Evolutionary conservation across 441 rosid species (phyloP).

Genomic region (Adansonia rubrostipa): DNA sequence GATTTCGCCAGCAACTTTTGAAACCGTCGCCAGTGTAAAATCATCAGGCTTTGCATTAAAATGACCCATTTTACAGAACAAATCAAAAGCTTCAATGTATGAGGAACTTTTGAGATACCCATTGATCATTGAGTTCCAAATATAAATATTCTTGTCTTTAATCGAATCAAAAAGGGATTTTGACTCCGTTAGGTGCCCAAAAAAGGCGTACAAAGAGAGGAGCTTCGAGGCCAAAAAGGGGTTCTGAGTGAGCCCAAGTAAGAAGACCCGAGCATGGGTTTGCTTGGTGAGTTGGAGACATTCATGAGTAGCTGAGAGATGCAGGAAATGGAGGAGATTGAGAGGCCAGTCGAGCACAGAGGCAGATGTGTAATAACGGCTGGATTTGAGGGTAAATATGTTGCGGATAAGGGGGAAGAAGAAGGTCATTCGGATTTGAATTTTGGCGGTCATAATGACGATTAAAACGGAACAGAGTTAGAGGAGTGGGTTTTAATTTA

Average conservation of each 20-base stretch:
- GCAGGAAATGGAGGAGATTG: constrained; percentile 46
- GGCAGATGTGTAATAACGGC: constrained; percentile 34
- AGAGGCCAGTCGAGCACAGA: constrained; percentile 22
- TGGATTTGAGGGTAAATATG: background rate
- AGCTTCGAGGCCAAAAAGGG: constrained; percentile 58
- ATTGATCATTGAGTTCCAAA: constrained; percentile 64
- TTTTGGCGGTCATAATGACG: constrained; percentile 18
- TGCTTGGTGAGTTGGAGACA: constrained; percentile 47
- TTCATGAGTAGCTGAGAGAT: constrained; percentile 37
- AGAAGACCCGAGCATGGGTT: constrained; percentile 52
- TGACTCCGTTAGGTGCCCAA: constrained; percentile 35
- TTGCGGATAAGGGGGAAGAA: constrained; percentile 22
- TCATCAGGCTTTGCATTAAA: constrained; percentile 48
- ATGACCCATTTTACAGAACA: constrained; percentile 45
- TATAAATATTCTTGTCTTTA: constrained; percentile 35
- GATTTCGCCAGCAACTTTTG: constrained; percentile 47
- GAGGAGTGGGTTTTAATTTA: no score
- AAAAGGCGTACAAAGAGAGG: constrained; percentile 55
- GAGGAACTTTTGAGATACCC: constrained; percentile 54
- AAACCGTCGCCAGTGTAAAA: constrained; percentile 54
- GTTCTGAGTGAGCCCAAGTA: constrained; percentile 41
- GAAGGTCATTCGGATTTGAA: constrained; percentile 25
- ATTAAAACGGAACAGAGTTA: no score
- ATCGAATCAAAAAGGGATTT: constrained; percentile 49
- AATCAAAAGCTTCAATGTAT: constrained; percentile 42